Evolutionary conservation across 2,329 filamentous ascomycete genomes (phyloP).

Genomic region (Fusarium sp.): DNA sequence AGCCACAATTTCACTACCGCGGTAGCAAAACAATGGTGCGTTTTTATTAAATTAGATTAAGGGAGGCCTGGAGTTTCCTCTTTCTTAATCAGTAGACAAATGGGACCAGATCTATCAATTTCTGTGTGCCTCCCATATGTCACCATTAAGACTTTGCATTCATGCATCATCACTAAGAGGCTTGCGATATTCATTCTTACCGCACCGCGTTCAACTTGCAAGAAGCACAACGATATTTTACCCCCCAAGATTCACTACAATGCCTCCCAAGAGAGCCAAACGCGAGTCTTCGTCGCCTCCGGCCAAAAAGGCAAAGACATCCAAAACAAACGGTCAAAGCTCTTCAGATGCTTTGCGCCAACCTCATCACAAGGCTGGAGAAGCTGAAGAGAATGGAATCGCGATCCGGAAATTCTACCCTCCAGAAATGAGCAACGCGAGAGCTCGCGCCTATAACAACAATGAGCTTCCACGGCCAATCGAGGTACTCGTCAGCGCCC

Average conservation of each 20-base stretch:
- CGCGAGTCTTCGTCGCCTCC: conserved; percentile 40
- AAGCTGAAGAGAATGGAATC: conserved; percentile 66
- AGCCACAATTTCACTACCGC: conserved; percentile 40
- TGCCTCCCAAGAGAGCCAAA: conserved; percentile 43
- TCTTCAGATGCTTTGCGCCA: conserved; percentile 49
- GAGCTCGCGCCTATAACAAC: conserved; percentile 78
- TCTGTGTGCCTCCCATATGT: conserved; percentile 6
- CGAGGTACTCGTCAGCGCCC: conserved; percentile 68
- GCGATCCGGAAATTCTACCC: conserved; percentile 83
- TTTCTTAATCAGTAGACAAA: neutral
- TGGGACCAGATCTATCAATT: neutral
- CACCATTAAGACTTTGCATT: neutral
- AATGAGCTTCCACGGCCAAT: conserved; percentile 77
- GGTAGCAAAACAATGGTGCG: conserved; percentile 12
- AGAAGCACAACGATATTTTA: neutral
- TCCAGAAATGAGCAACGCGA: conserved; percentile 82
- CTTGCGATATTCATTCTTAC: neutral
- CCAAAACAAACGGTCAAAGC: conserved; percentile 34
- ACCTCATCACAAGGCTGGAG: conserved; percentile 58
- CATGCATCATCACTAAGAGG: neutral
- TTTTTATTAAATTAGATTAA: neutral
- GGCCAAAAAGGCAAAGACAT: conserved; percentile 48
- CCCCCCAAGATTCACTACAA: conserved; percentile 31
- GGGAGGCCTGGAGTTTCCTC: neutral
- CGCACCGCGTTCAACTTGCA: neutral